Conservation (phyloP, 2,329 filamentous ascomycete species). For the Harringtonia lauricola region DNA sequence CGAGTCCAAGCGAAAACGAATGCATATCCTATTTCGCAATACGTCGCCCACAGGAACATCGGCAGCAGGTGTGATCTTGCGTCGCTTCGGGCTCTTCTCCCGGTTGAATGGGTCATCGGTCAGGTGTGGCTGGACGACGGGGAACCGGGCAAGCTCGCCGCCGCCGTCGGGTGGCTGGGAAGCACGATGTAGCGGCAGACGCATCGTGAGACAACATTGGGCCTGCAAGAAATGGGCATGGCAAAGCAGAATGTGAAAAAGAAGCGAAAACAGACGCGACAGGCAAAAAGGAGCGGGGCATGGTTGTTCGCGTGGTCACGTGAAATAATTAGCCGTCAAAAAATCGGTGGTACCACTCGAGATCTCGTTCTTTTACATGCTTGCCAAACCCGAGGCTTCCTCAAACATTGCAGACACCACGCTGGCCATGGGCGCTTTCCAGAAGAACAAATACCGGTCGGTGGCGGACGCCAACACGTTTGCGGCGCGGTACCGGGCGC, state of each 20-base stretch:
- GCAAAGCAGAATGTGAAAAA: too few species aligned
- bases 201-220: constrained; percentile 2
- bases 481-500: constrained; percentile 64
- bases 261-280: neutral
- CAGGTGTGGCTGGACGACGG: neutral
- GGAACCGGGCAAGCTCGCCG: constrained; percentile 1
- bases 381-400: neutral
- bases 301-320: neutral
- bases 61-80: constrained; percentile 3
- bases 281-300: neutral
- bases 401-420: too few species aligned
- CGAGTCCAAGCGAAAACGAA: constrained; percentile 1
- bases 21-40: constrained; percentile 3
- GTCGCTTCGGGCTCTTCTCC: constrained; percentile 8
- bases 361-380: neutral
- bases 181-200: constrained; percentile 5
- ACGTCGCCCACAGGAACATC: neutral
- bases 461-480: constrained; percentile 56
- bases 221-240: neutral
- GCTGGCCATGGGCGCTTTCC: constrained; percentile 54
- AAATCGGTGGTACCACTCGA: too few species aligned
- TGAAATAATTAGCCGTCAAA: neutral
- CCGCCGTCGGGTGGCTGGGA: neutral
- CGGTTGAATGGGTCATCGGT: constrained; percentile 5
- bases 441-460: constrained; percentile 59